Base-by-base conservation (phyloP, 1,139 yeast genomes). In the Kodamaea arcana region DNA sequence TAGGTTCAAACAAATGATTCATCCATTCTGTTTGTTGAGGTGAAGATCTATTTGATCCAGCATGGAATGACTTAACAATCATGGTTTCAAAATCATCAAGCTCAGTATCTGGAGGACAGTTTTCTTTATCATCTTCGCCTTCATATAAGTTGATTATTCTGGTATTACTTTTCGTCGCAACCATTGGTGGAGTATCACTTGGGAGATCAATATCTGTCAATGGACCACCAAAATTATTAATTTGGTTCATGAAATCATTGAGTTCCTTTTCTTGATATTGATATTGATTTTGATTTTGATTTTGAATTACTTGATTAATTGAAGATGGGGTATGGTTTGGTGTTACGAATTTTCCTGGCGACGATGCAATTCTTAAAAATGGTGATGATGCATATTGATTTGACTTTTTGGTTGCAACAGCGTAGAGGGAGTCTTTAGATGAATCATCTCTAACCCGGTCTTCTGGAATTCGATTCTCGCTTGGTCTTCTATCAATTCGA, bases 181-280 rank as follows among this genome's bases (percentile, higher is more conserved):
- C 56, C 72, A 67, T 66, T 12, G 76, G 75, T 4, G 75, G 75
- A 0, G 75, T 68, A 26, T 63, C 67, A 33, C 58, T 61, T 3
- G 73, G 73, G 32, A 69, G 52, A 50, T 74, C 80, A 24, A 74
- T 72, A 45, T 74, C 80, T 3, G 80, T 74, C 41, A 73, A 56
- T 7, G 80, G 80, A 0, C 77, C 78, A 16, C 76, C 75, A 40
- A 64, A 69, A 27, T 61, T 56, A 39, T 71, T 72, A 35, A 72
- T 49, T 46, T 72, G 78, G 43, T 66, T 66, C 52, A 71, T 61
- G 48, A 73, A 63, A 30, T 72, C 78, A 41, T 67, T 65, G 27
- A 70, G 48, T 29, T 68, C 76, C 41, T 56, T 60, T 21, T 43
- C 39, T 25, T 42, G 39, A 10, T 43, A 28, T n/a, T 29, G 37